Conservation (phyloP, 164 flowering plant genomes). For the Stephania cephalantha region DNA sequence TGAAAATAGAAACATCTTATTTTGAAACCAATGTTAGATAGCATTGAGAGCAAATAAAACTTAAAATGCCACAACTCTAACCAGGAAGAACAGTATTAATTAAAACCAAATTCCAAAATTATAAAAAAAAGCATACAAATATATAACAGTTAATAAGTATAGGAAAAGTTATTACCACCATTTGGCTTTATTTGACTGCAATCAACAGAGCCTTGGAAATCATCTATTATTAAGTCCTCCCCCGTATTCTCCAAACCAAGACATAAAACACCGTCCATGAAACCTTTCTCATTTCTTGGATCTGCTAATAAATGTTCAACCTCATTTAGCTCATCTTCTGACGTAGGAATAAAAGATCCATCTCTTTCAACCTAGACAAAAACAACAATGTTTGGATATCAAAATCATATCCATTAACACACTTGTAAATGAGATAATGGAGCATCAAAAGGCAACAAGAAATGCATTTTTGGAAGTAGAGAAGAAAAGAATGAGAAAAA, state of each 20-base stretch:
- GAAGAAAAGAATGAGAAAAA: background rate
- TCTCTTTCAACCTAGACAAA: slow-evolving; percentile 33
- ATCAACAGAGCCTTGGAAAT: slow-evolving; percentile 26
- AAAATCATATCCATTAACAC: background rate
- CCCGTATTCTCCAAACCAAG: slow-evolving; percentile 18
- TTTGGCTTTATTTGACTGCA: slow-evolving; percentile 17
- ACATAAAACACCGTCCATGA: slow-evolving; percentile 40
- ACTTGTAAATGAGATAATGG: background rate
- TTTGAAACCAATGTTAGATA: too few relatives aligned
- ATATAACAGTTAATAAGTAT: background rate
- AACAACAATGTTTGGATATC: background rate
- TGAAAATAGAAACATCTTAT: too few relatives aligned
- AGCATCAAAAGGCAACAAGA: background rate
- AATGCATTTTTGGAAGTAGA: background rate
- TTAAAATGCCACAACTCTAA: background rate
- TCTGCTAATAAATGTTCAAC: slow-evolving; percentile 54
- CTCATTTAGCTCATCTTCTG: slow-evolving; percentile 46
- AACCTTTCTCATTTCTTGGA: slow-evolving; percentile 39
- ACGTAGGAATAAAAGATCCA: slow-evolving; percentile 29
- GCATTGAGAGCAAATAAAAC: background rate
- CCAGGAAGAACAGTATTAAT: background rate
- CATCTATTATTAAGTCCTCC: slow-evolving; percentile 28
- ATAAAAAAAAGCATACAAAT: background rate
- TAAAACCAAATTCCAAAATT: background rate
- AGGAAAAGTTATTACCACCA: slow-evolving; percentile 23